These are phyloP conservation scores for Heterobasidion occidentale DNA, from an alignment of 1,284 basidiomycete genomes.

Conservation along the genomic window DNA sequence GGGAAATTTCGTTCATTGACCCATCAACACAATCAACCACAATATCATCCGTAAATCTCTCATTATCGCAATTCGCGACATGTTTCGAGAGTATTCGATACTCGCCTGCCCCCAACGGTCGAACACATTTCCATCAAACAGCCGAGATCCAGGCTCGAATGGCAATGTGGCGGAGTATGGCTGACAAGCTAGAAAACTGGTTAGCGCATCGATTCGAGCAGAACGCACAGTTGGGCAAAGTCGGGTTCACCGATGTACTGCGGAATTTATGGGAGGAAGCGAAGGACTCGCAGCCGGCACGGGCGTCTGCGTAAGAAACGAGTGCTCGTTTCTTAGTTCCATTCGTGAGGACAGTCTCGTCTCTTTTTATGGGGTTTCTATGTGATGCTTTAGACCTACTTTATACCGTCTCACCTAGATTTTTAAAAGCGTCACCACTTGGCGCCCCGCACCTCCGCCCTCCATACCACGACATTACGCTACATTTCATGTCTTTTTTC, in stretches of 20 bases:
- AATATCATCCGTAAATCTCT: conserved; percentile 87
- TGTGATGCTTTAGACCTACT: conserved; percentile 10
- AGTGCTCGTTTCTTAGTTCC: conserved; percentile 5
- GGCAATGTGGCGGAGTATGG: conserved; percentile 69
- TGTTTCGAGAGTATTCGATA: conserved; percentile 90
- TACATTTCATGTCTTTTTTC: conserved; percentile 4
- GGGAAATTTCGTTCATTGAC: conserved; percentile 90
- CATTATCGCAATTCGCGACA: conserved; percentile 82
- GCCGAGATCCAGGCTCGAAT: conserved; percentile 79
- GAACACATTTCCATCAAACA: conserved; percentile 73
- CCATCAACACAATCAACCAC: conserved; percentile 71
- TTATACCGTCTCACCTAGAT: conserved; percentile 6
- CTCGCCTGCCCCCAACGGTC: conserved; percentile 49
- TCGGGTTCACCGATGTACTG: conserved; percentile 83
- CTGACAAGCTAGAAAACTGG: conserved; percentile 77
- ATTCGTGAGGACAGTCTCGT: conserved; percentile 1
- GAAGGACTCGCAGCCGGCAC: conserved; percentile 29
- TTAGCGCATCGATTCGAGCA: conserved; percentile 81
- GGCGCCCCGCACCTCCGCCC: conserved; percentile 6
- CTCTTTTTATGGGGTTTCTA: conserved; percentile 1
- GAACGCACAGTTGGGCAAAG: conserved; percentile 81
- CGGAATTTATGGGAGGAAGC: conserved; percentile 59
- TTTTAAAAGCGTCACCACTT: conserved; percentile 14
- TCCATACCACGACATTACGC: conserved; percentile 13
- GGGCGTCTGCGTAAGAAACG: conserved; percentile 14